Conservation (phyloP, 805 yeast species). For the Maudiozyma pseudohumilis region DNA sequence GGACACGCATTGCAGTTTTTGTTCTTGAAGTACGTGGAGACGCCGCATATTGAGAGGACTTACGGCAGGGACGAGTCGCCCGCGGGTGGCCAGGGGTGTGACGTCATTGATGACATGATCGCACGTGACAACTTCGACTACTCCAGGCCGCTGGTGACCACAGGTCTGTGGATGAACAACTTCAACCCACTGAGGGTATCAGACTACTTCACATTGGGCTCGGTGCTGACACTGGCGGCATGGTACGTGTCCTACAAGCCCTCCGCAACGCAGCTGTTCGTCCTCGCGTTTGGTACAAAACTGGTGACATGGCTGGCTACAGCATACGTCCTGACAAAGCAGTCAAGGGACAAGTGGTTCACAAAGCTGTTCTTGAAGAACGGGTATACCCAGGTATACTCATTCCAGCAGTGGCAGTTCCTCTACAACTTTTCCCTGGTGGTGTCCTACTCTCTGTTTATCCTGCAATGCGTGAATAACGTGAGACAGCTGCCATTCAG, state of each 20-base stretch:
- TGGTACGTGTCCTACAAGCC: conserved; percentile 27
- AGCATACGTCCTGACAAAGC: conserved; percentile 43
- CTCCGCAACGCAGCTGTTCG: conserved; percentile 24
- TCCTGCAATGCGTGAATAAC: conserved; percentile 30
- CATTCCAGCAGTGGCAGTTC: conserved; percentile 65
- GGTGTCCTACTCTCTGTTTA: conserved; percentile 47
- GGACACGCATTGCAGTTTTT: conserved; percentile 75
- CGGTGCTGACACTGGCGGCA: conserved; percentile 34
- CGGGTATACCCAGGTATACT: conserved; percentile 53
- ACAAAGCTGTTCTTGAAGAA: conserved; percentile 55
- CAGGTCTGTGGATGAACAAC: conserved; percentile 37
- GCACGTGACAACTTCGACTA: conserved; percentile 35
- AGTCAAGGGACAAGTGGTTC: conserved; percentile 51
- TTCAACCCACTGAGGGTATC: conserved; percentile 55
- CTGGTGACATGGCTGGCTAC: conserved; percentile 41
- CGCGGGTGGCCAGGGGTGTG: conserved; percentile 12
- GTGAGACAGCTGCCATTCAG: conserved; percentile 13
- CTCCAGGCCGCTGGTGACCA: conserved; percentile 48
- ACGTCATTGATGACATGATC: conserved; percentile 28
- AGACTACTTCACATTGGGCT: conserved; percentile 44
- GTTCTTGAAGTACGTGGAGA: conserved; percentile 65
- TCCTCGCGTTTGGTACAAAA: conserved; percentile 39
- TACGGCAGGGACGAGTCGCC: conserved; percentile 38
- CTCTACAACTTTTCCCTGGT: conserved; percentile 44
- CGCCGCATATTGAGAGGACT: conserved; percentile 78